A percentile compares a stretch with the other conserved stretches of the same genome.
These are phyloP conservation scores for Metahyphopichia silvanorum DNA, from an alignment of 805 yeast species.

Conservation along the genomic window DNA sequence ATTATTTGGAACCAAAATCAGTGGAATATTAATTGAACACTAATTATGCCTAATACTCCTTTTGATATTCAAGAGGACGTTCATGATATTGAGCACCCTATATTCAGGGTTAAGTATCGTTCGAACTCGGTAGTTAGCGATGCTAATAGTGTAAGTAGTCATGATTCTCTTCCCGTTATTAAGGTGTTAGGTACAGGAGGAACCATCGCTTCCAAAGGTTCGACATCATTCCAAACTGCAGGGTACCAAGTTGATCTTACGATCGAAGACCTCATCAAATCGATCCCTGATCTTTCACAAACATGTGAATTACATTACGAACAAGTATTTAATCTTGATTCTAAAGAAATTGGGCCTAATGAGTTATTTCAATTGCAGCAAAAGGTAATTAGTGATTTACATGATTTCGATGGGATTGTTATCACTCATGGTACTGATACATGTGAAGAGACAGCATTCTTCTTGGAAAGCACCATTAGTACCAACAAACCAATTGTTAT, in stretches of 20 bases:
- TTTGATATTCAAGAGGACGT: slow-evolving; percentile 18
- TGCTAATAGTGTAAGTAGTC: slow-evolving; percentile 4
- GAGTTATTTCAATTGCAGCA: slow-evolving; percentile 45
- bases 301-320: slow-evolving; percentile 59
- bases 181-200: slow-evolving; percentile 46
- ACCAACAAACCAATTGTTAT: slow-evolving; percentile 56
- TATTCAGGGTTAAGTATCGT: slow-evolving; percentile 33
- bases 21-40: no score
- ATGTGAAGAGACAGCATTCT: slow-evolving; percentile 65
- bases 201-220: slow-evolving; percentile 43
- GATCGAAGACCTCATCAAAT: slow-evolving; percentile 46
- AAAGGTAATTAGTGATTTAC: slow-evolving; percentile 44
- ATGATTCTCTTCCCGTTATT: slow-evolving; percentile 26
- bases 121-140: slow-evolving; percentile 25
- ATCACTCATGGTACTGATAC: slow-evolving; percentile 74
- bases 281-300: slow-evolving; percentile 54
- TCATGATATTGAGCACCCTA: slow-evolving; percentile 26
- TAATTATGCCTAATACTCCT: background rate
- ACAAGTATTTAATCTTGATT: slow-evolving; percentile 60
- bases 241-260: slow-evolving; percentile 43
- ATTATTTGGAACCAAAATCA: no score
- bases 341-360: slow-evolving; percentile 50
- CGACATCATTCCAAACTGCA: slow-evolving; percentile 36
- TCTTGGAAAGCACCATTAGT: slow-evolving; percentile 47
- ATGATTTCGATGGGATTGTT: slow-evolving; percentile 53